Base-by-base conservation (phyloP, 306 rosid genomes). In the Heteromeles arbutifolia region DNA sequence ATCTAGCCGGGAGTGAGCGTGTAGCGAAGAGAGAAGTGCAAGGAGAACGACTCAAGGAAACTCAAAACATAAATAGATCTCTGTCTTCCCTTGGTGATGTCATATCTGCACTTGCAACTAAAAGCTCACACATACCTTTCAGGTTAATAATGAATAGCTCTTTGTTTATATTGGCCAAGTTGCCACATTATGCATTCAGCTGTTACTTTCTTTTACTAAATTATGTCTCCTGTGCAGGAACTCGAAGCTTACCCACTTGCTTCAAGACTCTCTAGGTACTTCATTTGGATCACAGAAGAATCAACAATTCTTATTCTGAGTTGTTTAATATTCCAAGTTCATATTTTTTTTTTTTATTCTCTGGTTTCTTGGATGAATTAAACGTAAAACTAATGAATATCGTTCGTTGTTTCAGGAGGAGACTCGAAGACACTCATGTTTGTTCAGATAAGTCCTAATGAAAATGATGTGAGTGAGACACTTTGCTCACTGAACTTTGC, bases 21-120 rank as follows among this genome's bases (percentile, higher is more conserved):
- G 85, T 96, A 24, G 96, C 97, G 1, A 96, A 90, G 86, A 86
- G 96, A 74, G 99, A 96, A 83, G 99, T 96, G 45, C 99, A 89
- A 75, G 99, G 98, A 44, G 99, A 96, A 70, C 84, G 99, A 62
- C 87, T 96, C 57, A 92, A 90, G 88, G 99, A 96, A 87, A 90
- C 99, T 21, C 99, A 92, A 74, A 96, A 96, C 74, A 96, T 96
- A 68, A 96, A 96, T 68, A 84, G 98, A 79, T 96, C 99, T 61
- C 90, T 96, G 50, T 96, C 98, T 71, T 98, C 99, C 41, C 98
- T 95, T 39, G 99, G 99, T 76, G 99, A 95, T 83, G 99, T 95
- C 80, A 92, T 95, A 81, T 92, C 97, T 25, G 89, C 99, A 66
- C 99, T 95, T 56, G 98, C 98, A 65, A 90, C 93, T 61, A 92